phyloP scores from a whole-genome alignment of 345 rosid genomes.

The Ailanthus altissimus region DNA sequence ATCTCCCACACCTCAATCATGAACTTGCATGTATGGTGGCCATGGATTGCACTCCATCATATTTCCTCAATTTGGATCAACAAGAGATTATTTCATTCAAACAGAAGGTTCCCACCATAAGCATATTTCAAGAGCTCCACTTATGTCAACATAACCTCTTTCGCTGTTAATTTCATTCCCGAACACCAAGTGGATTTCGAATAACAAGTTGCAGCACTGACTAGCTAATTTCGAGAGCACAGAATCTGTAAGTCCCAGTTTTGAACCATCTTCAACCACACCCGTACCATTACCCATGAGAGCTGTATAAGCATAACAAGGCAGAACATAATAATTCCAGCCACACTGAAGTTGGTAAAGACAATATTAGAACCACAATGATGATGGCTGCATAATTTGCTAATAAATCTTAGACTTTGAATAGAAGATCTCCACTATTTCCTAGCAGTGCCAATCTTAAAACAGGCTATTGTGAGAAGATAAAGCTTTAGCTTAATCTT shows the following conservation, averaged over 20 bases:
- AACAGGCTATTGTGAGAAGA: neutral
- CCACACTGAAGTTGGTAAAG: neutral
- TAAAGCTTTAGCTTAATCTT: constrained; percentile 14
- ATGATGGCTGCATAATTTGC: constrained; percentile 1
- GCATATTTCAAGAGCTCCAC: neutral
- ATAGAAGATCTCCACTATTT: constrained; percentile 8
- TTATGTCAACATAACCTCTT: neutral
- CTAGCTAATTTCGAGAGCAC: neutral
- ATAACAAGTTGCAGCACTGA: constrained; percentile 1
- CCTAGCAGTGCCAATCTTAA: constrained; percentile 1
- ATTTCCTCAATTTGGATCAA: neutral
- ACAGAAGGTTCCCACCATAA: neutral
- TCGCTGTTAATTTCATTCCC: constrained; percentile 5
- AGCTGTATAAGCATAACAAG: neutral
- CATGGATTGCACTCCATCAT: neutral
- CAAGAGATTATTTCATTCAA: neutral
- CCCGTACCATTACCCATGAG: neutral
- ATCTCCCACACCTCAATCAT: neutral
- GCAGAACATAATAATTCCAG: neutral
- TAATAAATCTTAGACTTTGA: neutral
- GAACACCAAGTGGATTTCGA: neutral
- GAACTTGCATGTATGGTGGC: neutral
- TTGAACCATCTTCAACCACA: neutral
- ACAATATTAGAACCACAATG: constrained; percentile 5
- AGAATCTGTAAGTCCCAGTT: neutral